Conservation (phyloP, 495 filamentous ascomycete species). For the Glarea lozoyensis region DNA sequence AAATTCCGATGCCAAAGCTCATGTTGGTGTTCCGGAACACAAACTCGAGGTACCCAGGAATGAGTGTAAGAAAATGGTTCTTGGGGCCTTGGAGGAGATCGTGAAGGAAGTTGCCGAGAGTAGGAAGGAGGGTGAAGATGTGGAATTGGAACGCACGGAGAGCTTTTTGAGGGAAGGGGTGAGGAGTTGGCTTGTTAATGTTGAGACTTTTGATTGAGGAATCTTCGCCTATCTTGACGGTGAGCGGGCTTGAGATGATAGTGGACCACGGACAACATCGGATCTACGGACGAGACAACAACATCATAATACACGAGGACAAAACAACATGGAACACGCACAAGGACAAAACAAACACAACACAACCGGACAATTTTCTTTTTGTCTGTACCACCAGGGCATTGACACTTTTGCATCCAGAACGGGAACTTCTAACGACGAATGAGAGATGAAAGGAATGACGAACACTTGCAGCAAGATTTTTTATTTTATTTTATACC, state of each 20-base stretch:
- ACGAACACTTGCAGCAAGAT: too few relatives aligned
- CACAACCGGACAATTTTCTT: too few relatives aligned
- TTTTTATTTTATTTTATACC: too few relatives aligned
- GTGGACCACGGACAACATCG: background rate
- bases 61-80: slow-evolving; percentile 52
- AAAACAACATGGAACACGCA: too few relatives aligned
- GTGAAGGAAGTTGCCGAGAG: slow-evolving; percentile 51
- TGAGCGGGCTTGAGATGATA: background rate
- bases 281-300: too few relatives aligned
- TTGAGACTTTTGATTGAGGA: slow-evolving; percentile 28
- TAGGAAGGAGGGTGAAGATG: slow-evolving; percentile 34
- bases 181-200: slow-evolving; percentile 52
- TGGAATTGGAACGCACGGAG: slow-evolving; percentile 23
- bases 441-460: too few relatives aligned
- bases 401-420: too few relatives aligned
- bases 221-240: background rate
- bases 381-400: too few relatives aligned
- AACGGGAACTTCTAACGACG: too few relatives aligned
- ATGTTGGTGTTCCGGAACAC: slow-evolving; percentile 6
- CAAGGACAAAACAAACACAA: too few relatives aligned
- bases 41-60: slow-evolving; percentile 40
- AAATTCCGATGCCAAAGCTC: slow-evolving; percentile 4
- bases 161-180: slow-evolving; percentile 57
- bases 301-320: too few relatives aligned
- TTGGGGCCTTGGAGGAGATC: slow-evolving; percentile 56